Base-by-base conservation (phyloP, 768 basidiomycete species). In the Lactarius sp. region DNA sequence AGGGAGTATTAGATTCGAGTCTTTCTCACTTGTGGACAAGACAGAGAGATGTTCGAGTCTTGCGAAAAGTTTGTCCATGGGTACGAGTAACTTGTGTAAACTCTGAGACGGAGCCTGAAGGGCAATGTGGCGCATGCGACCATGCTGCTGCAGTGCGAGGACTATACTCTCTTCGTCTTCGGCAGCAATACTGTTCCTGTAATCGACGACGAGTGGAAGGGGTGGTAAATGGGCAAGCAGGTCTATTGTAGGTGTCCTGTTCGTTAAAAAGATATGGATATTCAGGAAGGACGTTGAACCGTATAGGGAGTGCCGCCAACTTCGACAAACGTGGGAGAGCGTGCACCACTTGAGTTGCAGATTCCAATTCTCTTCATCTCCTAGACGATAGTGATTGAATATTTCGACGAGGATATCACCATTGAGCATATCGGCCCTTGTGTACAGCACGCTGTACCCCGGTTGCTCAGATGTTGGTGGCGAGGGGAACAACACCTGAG, bases 311-410 rank as follows among this genome's bases (percentile, higher is more conserved):
- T 22, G 4, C 41, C 59, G 51, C 59, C 59, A 60, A 20, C n/a
- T 60, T 36, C 41, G 59, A 44, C 51, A 52, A 3, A 60, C 51
- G n/a, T 60, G 59, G 5, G 59, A 52, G 50, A 60, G 59, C n/a
- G 34, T 60, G 59, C 51, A 34, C 59, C 59, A 60, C n/a, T 6
- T 7, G 33, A 42, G 33, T 44, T n/a, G 50, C 6, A 42, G n/a
- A 34, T 60, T 52, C 59, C 59, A 60, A 13, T 13, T 4, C 18
- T 42, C 4, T 37, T 52, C 39, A 13, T 52, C 51, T 1, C 16
- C 18, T 18, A 60, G n/a, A 8, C 51, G 41, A 52, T 8, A 60
- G 12, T 33, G 27, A 9, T 52, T 34, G 51, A 60, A 60, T 20
- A 60, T 44, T 1, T 3, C 4, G 1, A 59, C 39, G 33, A 60